Base-by-base conservation (phyloP, 1,284 basidiomycete species). In the Hypsizygus ulmarius region DNA sequence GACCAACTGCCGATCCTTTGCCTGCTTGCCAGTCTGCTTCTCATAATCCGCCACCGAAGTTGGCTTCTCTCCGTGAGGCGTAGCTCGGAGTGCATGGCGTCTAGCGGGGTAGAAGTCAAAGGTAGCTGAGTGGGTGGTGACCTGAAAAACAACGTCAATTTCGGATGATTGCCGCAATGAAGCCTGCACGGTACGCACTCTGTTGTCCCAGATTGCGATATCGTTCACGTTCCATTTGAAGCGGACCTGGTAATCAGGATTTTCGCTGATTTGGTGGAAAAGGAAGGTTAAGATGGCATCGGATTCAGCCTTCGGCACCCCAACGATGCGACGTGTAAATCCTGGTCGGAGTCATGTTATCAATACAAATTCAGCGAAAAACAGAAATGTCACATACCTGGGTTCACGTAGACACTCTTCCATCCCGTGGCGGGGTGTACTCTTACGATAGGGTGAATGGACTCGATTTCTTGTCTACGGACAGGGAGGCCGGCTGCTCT, bases 341-440 rank as follows among this genome's bases (percentile, higher is more conserved):
- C 88, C 84, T 73, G 67, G 9, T 25, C 45, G 36, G 19, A 41
- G 21, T 16, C 43, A 39, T 21, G 42, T 14, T 18, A 21, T 39
- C 38, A 52, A 33, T 39, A 21, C 33, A 51, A 50, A 27, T 12
- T 25, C 33, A 49, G 12, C 34, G 25, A 15, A 16, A 36, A 36
- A 14, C 14, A 30, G 15, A 48, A 11, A 54, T n/a, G 33, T 14
- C 28, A 36, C 70, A 42, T 53, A 75, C 79, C 78, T 43, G 79
- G 82, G 62, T 89, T 88, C 58, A 87, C 82, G 56, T 79, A 90
- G 55, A 90, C 63, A 47, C 78, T 81, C 75, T 91, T 90, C 84
- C 84, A 90, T 7, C 87, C 87, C 0, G 88, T 91, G 1, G 75
- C 79, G n/a, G 87, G 88, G 62, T 90, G 84, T 12, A 89, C 82